These are phyloP conservation scores for Venturia carpophila DNA, from an alignment of 2,329 filamentous ascomycete species.

Conservation along the genomic window DNA sequence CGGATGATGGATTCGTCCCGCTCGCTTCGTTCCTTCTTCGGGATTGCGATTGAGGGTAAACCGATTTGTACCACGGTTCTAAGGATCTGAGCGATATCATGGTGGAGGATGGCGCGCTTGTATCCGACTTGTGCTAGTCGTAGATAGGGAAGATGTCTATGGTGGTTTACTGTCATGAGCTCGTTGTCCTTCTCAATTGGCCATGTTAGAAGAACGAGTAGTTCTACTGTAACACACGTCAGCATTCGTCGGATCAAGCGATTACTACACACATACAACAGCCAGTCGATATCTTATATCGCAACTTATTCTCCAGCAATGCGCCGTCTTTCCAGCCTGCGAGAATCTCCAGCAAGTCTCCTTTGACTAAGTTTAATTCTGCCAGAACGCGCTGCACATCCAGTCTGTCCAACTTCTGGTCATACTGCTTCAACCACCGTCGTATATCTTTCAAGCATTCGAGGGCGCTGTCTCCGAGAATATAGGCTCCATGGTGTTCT, in stretches of 20 bases:
- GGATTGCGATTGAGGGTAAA: constrained; percentile 75
- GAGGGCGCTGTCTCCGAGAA: constrained; percentile 85
- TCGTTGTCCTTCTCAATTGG: constrained; percentile 72
- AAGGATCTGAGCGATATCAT: constrained; percentile 67
- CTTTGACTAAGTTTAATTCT: constrained; percentile 84
- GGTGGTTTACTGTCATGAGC: constrained; percentile 85
- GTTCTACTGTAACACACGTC: constrained; percentile 52
- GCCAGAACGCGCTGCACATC: constrained; percentile 90
- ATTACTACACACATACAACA: constrained; percentile 46
- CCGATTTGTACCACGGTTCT: constrained; percentile 74
- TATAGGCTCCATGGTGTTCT: constrained; percentile 73
- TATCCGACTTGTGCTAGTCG: constrained; percentile 82
- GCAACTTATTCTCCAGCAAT: constrained; percentile 63
- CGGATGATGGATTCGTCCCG: constrained; percentile 91
- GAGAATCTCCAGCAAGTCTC: constrained; percentile 84
- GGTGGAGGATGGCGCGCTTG: constrained; percentile 81
- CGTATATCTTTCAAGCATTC: constrained; percentile 89
- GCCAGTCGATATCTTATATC: constrained; percentile 70
- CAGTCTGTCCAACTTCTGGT: constrained; percentile 86
- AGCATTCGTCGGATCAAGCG: constrained; percentile 19
- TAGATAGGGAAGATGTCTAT: constrained; percentile 82
- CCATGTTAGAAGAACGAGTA: constrained; percentile 91
- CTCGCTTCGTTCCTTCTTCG: constrained; percentile 64
- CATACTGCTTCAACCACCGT: constrained; percentile 90
- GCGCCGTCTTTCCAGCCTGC: constrained; percentile 72